Evolutionary conservation across 2,329 filamentous ascomycete genomes (phyloP).

Genomic region (Neophaeococcomyces aloes): DNA sequence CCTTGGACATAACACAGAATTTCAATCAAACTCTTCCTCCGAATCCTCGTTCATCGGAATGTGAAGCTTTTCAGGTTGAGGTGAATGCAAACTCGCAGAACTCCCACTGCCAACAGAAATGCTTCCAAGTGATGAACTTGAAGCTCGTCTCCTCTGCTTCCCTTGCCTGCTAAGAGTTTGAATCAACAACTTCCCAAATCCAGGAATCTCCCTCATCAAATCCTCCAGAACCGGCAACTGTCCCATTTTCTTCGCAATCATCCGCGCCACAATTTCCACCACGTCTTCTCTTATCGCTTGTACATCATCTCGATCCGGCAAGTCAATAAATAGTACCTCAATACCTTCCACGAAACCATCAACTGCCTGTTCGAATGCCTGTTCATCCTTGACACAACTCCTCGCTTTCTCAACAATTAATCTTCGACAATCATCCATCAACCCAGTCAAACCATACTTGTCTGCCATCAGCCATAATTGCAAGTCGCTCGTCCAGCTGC

Average conservation of each 20-base stretch:
- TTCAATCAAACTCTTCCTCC: constrained; percentile 5
- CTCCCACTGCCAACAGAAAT: not conserved
- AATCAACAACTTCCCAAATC: constrained; percentile 1
- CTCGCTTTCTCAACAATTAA: not conserved
- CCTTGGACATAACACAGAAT: not conserved
- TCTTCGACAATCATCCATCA: not conserved
- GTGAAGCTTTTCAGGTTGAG: constrained; percentile 1
- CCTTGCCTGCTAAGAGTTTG: not conserved
- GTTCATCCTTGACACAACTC: not conserved
- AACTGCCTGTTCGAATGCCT: not conserved
- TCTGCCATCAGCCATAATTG: constrained; percentile 7
- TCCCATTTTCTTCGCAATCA: constrained; percentile 5
- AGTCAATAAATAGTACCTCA: constrained; percentile 4
- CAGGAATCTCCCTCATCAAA: constrained; percentile 2
- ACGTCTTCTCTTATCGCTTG: not conserved
- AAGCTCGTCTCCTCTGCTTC: not conserved
- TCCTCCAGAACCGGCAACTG: not conserved
- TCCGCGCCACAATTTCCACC: not conserved
- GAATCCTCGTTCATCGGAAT: constrained; percentile 9
- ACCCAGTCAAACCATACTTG: constrained; percentile 3
- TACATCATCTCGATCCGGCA: not conserved
- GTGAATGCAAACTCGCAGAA: not conserved
- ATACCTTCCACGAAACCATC: constrained; percentile 4
- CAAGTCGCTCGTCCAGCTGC: constrained; percentile 3
- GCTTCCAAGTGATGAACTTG: constrained; percentile 1